These are phyloP conservation scores for Nakataea oryzae DNA, from an alignment of 2,329 filamentous ascomycete genomes.

Conservation along the genomic window DNA sequence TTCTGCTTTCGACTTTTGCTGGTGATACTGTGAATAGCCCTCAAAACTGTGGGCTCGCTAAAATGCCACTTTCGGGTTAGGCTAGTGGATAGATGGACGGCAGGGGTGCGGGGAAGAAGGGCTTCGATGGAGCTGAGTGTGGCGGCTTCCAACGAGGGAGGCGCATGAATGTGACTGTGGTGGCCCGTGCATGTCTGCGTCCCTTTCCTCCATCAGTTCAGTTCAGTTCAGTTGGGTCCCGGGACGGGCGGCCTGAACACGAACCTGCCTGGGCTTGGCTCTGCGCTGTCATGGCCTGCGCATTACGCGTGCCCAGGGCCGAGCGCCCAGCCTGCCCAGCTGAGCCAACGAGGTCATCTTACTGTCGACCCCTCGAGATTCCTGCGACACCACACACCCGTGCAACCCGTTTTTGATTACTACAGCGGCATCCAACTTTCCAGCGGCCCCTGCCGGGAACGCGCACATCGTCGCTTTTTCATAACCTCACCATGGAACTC, in stretches of 20 bases:
- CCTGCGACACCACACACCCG: not conserved
- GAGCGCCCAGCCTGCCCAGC: not conserved
- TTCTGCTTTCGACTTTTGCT: not conserved
- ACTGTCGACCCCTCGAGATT: not conserved
- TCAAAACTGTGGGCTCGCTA: conserved; percentile 25
- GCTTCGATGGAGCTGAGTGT: not conserved
- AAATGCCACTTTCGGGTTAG: conserved; percentile 12
- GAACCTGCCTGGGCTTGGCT: no score
- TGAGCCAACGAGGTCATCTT: not conserved
- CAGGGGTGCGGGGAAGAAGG: not conserved
- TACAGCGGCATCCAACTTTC: not conserved
- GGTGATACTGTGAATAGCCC: not conserved
- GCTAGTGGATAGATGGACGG: not conserved
- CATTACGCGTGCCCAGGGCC: no score
- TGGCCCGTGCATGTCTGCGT: not conserved
- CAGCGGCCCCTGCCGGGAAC: not conserved
- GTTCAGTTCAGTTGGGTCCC: no score
- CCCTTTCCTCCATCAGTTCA: not conserved
- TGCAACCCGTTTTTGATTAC: no score
- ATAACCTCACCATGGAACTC: not conserved
- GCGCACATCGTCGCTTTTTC: not conserved
- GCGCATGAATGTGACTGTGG: not conserved
- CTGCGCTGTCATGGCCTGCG: not conserved
- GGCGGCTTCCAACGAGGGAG: not conserved
- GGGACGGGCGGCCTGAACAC: no score